These are phyloP conservation scores for Kuraishia floccosa DNA, from an alignment of 805 yeast genomes.

Conservation along the genomic window DNA sequence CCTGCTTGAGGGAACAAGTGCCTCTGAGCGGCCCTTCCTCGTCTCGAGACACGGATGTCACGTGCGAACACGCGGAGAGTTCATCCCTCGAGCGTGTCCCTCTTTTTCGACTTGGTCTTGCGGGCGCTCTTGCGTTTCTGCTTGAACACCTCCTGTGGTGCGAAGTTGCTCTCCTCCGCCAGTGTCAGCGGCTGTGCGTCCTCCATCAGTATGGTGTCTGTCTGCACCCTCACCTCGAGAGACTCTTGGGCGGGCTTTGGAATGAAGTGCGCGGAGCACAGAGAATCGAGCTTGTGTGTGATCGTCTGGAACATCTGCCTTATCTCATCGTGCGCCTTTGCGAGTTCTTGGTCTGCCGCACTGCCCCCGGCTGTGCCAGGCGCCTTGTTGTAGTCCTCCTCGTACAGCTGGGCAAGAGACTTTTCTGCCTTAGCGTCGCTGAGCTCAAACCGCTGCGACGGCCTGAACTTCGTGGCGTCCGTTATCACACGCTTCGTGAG, in stretches of 20 bases:
- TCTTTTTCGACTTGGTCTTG: no score
- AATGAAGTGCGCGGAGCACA: slow-evolving; percentile 88
- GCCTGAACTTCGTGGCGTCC: slow-evolving; percentile 51
- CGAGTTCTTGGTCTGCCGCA: slow-evolving; percentile 47
- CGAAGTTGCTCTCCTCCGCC: slow-evolving; percentile 63
- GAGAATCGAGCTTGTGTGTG: slow-evolving; percentile 68
- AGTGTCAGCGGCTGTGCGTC: slow-evolving; percentile 90
- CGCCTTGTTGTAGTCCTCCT: slow-evolving; percentile 61
- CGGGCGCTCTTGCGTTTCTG: no score
- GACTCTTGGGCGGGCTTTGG: slow-evolving; percentile 82
- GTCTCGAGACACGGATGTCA: no score
- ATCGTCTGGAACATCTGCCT: slow-evolving; percentile 49
- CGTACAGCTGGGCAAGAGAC: slow-evolving; percentile 86
- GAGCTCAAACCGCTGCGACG: slow-evolving; percentile 47
- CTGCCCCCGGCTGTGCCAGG: slow-evolving; percentile 21
- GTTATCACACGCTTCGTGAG: slow-evolving; percentile 61
- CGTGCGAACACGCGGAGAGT: no score
- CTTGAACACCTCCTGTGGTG: slow-evolving; percentile 89
- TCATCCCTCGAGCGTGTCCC: no score
- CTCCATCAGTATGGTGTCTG: slow-evolving; percentile 82
- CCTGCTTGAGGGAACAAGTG: no score
- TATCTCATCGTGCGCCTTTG: slow-evolving; percentile 74
- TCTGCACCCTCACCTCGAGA: slow-evolving; percentile 71
- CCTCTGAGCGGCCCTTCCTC: no score
- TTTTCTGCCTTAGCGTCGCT: slow-evolving; percentile 77